Evolutionary conservation across 2,329 filamentous ascomycete species (phyloP).

Genomic region (Penicillium palitans): DNA sequence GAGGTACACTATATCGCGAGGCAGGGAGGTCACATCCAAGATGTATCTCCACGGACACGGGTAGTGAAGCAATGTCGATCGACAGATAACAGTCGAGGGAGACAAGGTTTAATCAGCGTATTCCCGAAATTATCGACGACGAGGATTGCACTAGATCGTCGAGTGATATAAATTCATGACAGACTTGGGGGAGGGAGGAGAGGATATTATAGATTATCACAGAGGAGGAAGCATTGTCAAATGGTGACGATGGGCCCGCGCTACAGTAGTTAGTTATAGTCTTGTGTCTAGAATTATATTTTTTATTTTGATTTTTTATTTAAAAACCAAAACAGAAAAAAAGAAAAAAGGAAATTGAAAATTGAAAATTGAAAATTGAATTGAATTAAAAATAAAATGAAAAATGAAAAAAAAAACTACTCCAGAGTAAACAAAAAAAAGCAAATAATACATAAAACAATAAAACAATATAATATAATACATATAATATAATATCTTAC

Average conservation of each 20-base stretch:
- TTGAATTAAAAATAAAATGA: conserved; percentile 3
- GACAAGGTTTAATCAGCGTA: background rate
- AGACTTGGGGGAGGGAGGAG: conserved; percentile 8
- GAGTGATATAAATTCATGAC: conserved; percentile 7
- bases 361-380: background rate
- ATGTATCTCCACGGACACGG: background rate
- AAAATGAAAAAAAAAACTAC: background rate
- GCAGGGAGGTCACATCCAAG: conserved; percentile 16
- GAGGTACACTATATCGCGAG: conserved; percentile 8
- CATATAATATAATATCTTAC: background rate
- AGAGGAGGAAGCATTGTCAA: conserved; percentile 5
- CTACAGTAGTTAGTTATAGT: conserved; percentile 16
- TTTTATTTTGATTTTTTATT: background rate
- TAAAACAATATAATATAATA: background rate
- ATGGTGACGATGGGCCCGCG: conserved; percentile 12
- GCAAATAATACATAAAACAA: conserved; percentile 10
- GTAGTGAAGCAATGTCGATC: background rate
- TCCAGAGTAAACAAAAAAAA: conserved; percentile 6
- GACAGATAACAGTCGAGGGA: background rate
- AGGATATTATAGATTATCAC: conserved; percentile 22
- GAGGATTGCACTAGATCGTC: background rate
- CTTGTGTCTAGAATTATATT: conserved; percentile 13
- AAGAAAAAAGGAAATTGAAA: background rate
- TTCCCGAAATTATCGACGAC: background rate
- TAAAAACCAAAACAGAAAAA: background rate